phyloP scores from a whole-genome alignment of 306 rosid genomes.

The Cicer cuneatum region DNA sequence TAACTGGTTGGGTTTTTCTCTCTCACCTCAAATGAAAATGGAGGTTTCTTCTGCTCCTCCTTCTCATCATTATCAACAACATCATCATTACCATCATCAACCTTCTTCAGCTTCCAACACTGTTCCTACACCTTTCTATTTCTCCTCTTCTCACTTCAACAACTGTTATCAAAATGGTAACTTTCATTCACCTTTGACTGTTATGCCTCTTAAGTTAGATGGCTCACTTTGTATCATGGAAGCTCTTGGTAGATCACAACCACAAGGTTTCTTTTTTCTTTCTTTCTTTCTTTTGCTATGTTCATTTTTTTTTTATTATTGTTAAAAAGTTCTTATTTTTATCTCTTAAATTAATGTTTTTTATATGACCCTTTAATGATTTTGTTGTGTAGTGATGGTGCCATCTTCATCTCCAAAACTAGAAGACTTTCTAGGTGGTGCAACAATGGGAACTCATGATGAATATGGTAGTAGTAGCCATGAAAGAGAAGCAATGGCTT shows the following conservation, averaged over 20 bases:
- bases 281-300: background rate
- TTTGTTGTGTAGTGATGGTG: slow-evolving; percentile 57
- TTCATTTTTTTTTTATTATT: background rate
- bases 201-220: slow-evolving; percentile 92
- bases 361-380: background rate
- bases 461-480: slow-evolving; percentile 63
- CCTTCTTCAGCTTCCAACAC: slow-evolving; percentile 43
- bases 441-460: slow-evolving; percentile 66
- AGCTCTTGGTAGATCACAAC: slow-evolving; percentile 73
- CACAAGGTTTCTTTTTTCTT: slow-evolving; percentile 58
- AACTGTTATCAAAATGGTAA: slow-evolving; percentile 58
- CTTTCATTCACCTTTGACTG: slow-evolving; percentile 68
- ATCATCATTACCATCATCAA: slow-evolving; percentile 29
- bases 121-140: slow-evolving; percentile 44
- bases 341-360: too few relatives aligned
- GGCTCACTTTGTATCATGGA: slow-evolving; percentile 95
- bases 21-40: slow-evolving; percentile 86
- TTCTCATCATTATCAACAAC: slow-evolving; percentile 47
- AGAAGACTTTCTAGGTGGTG: slow-evolving; percentile 90
- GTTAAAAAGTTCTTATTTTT: too few relatives aligned
- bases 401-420: slow-evolving; percentile 81
- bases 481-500: slow-evolving; percentile 79
- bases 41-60: slow-evolving; percentile 51
- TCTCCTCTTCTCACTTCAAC: slow-evolving; percentile 52
- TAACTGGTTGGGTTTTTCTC: slow-evolving; percentile 96